Percentiles rank a stretch among this genome's conserved stretches.
phyloP scores from a whole-genome alignment of 179 eudicot species.

The Heliamphora ciliata region DNA sequence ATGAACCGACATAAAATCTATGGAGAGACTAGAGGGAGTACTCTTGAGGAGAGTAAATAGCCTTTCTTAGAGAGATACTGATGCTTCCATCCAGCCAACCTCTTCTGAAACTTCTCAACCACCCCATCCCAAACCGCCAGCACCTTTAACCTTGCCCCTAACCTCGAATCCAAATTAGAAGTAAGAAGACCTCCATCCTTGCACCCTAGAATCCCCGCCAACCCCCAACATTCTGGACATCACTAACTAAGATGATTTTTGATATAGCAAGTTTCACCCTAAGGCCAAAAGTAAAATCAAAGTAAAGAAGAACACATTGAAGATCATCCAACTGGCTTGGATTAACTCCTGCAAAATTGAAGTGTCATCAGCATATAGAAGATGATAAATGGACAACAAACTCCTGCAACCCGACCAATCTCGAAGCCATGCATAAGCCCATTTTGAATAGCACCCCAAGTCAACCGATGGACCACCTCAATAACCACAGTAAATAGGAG shows the following conservation, averaged over 20 bases:
- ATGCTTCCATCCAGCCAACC: neutral
- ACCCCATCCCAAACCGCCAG: no score
- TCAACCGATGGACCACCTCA: neutral
- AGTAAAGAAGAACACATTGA: no score
- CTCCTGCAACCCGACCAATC: neutral
- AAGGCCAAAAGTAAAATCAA: no score
- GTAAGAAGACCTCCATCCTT: neutral
- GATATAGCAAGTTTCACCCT: no score
- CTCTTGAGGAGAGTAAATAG: neutral
- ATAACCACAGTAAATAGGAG: no score
- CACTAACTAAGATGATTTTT: no score
- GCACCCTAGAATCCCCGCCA: neutral
- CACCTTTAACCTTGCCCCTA: no score
- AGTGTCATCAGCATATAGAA: neutral
- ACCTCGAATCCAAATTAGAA: neutral
- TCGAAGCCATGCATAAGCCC: neutral
- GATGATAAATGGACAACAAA: neutral
- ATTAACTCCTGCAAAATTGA: neutral
- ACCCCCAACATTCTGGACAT: neutral
- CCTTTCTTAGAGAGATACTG: neutral
- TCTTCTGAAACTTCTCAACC: no score
- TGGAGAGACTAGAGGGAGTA: neutral
- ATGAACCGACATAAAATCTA: neutral
- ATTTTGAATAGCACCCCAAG: neutral
- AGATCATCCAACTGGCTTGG: no score